These are phyloP conservation scores for Curvularia hawaiiensis DNA, from an alignment of 2,329 filamentous ascomycete genomes.

Conservation along the genomic window DNA sequence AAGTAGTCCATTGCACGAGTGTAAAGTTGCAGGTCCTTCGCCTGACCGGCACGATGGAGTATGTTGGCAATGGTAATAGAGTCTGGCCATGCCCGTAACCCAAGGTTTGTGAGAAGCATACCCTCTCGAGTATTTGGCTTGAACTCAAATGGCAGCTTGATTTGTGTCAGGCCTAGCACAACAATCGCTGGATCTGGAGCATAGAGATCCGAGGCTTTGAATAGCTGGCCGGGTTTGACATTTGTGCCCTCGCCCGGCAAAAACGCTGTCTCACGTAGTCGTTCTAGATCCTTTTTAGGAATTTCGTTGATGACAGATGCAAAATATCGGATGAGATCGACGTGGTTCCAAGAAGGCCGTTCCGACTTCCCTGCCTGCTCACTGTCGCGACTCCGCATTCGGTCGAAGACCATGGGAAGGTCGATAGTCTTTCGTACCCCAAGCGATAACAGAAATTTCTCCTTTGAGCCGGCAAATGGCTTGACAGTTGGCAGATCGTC, in stretches of 20 bases:
- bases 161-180: slow-evolving; percentile 48
- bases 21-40: slow-evolving; percentile 60
- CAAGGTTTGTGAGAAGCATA: slow-evolving; percentile 73
- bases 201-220: slow-evolving; percentile 45
- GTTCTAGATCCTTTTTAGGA: slow-evolving; percentile 77
- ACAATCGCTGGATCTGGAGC: slow-evolving; percentile 43
- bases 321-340: slow-evolving; percentile 93
- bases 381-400: slow-evolving; percentile 70
- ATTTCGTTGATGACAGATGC: slow-evolving; percentile 90
- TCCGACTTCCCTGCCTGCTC: slow-evolving; percentile 49
- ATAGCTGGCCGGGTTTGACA: slow-evolving; percentile 38
- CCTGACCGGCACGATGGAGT: slow-evolving; percentile 68
- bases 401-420: slow-evolving; percentile 88
- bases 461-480: slow-evolving; percentile 76
- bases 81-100: slow-evolving; percentile 72
- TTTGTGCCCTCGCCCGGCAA: slow-evolving; percentile 68
- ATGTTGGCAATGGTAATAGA: slow-evolving; percentile 77
- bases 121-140: slow-evolving; percentile 61
- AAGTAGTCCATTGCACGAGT: slow-evolving; percentile 80
- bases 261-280: slow-evolving; percentile 77
- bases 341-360: slow-evolving; percentile 78
- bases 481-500: slow-evolving; percentile 87
- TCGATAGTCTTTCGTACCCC: slow-evolving; percentile 96
- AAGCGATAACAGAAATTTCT: slow-evolving; percentile 82
- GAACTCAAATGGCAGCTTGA: slow-evolving; percentile 81